Conservation (phyloP, 257 asterid species). For the Gynochthodes officinalis region DNA sequence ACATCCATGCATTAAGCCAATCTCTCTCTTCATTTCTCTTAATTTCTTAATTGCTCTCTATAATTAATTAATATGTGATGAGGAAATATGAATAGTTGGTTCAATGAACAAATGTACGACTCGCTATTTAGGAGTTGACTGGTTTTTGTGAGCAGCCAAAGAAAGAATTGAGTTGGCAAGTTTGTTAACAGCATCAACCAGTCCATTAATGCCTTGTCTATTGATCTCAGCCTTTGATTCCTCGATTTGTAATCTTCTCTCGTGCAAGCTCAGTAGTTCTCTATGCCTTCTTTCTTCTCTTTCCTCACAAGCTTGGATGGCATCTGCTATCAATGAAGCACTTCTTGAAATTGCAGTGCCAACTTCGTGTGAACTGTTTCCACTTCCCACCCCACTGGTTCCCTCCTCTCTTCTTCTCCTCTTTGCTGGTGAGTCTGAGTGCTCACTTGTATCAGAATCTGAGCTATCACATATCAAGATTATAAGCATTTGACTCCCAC, state of each 20-base stretch:
- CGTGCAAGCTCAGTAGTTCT: conserved; percentile 59
- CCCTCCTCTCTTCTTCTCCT: conserved; percentile 52
- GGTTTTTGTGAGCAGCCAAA: conserved; percentile 48
- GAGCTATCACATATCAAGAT: conserved; percentile 19
- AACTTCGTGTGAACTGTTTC: conserved; percentile 35
- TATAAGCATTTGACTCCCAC: conserved; percentile 7
- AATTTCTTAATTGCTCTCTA: neutral
- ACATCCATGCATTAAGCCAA: conserved; percentile 1
- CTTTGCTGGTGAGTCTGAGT: conserved; percentile 62
- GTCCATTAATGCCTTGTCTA: conserved; percentile 68
- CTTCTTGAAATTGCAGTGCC: conserved; percentile 66
- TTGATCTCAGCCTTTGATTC: conserved; percentile 77
- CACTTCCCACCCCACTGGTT: conserved; percentile 10
- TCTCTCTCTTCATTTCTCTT: too few relatives aligned
- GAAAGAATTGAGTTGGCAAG: conserved; percentile 74
- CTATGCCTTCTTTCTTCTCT: conserved; percentile 70
- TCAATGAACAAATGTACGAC: neutral
- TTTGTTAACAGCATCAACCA: conserved; percentile 79
- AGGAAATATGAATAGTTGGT: neutral
- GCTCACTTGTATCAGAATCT: conserved; percentile 49
- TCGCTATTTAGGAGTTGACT: conserved; percentile 26
- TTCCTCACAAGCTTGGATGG: conserved; percentile 64
- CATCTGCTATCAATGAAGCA: conserved; percentile 62
- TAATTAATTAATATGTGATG: conserved; percentile 1
- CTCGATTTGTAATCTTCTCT: conserved; percentile 68